Evolutionary conservation across 1,139 yeast genomes (phyloP), one percentile per base, ranked within the genome.

Genomic region (Martiniozyma asiatica): DNA sequence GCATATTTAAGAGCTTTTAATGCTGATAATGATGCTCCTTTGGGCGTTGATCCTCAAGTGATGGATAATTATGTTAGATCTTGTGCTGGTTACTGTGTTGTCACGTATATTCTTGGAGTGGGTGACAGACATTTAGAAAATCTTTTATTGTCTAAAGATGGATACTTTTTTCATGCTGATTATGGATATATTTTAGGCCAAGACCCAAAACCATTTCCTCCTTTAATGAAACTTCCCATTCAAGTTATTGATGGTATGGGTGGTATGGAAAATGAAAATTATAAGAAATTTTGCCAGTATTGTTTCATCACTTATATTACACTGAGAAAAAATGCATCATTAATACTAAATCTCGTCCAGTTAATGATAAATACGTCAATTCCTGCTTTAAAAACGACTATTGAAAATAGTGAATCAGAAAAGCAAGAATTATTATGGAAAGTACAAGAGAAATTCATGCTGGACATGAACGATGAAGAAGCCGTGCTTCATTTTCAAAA

Each of bases 191-290:
- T 92, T 30, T 59, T 92, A 31, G 98, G 99, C 1, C 75, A 89
- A 32, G 98, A 92, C 50, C 99, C 98, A 2, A 92, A 92, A 50
- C 97, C 97, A 8, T 92, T 92, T 56, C 97, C 99, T 7, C 99
- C 98, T 1, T 64, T 89, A 57, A 89, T 92, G 97, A 92, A 92
- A 50, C 61, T 92, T 22, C 98, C 98, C 0, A 89, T 92, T 29
- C 98, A 92, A 54, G 81, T 92, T 14, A 81, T 92, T 26, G 98
- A 89, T 41, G 98, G 96, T 0, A 89, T 92, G 89, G 98, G 98
- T 2, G 98, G 97, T 1, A 68, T 82, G 27, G 66, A 70, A 34
- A 85, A 89, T 31, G 79, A 78, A 25, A 87, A 87, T 53, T 92
- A 82, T 54, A 73, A 75, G 42, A 72, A 79, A 38, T 92, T 92